These are phyloP conservation scores for Macadamia integrifolia DNA, from an alignment of 164 flowering plant genomes.

Conservation along the genomic window DNA sequence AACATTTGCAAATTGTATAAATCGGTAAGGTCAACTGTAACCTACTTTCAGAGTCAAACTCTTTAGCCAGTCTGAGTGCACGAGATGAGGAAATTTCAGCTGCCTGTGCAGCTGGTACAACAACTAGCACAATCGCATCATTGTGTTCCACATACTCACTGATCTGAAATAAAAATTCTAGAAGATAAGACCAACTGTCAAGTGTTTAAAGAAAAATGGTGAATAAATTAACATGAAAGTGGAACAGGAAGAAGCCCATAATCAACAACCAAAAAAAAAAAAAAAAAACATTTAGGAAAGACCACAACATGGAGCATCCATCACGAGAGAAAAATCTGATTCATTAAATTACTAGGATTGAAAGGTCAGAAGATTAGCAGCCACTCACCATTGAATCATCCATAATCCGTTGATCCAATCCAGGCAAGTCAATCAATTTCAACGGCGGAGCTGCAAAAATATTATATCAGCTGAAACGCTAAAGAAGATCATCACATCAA, in stretches of 20 bases:
- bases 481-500: too few relatives aligned
- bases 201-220: neutral
- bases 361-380: neutral
- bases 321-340: neutral
- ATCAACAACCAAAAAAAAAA: too few relatives aligned
- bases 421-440: conserved; percentile 92
- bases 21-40: conserved; percentile 6
- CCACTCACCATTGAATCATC: conserved; percentile 82
- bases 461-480: neutral
- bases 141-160: conserved; percentile 72
- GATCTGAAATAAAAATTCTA: conserved; percentile 32
- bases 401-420: conserved; percentile 84
- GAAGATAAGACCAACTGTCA: neutral
- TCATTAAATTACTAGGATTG: neutral
- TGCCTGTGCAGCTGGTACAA: conserved; percentile 87
- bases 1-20: too few relatives aligned
- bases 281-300: neutral
- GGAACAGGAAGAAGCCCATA: too few relatives aligned
- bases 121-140: conserved; percentile 84
- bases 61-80: conserved; percentile 80
- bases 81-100: conserved; percentile 86
- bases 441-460: conserved; percentile 77
- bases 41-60: conserved; percentile 79
- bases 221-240: too few relatives aligned
- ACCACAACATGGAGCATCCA: neutral